These are phyloP conservation scores for Gracilaria vermiculophylla DNA, from an alignment of 23 red algal species.

Conservation along the genomic window DNA sequence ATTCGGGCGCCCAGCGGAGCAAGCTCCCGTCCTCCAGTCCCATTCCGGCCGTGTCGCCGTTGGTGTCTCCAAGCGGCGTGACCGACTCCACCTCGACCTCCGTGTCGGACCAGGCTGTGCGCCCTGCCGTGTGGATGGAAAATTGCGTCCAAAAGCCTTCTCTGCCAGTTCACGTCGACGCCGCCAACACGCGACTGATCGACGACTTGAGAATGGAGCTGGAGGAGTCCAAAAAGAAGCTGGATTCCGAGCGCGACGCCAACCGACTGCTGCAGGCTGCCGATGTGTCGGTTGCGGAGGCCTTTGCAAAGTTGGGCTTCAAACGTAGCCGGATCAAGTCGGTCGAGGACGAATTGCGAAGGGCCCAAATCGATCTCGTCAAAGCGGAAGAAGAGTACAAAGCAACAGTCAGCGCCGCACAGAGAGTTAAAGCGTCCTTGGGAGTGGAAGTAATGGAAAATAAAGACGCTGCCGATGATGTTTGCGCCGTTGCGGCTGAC, in stretches of 20 bases:
- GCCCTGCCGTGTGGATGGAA: neutral
- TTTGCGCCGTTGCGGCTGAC: neutral
- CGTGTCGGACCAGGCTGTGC: neutral
- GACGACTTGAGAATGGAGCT: slow-evolving; percentile 39
- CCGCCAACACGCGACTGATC: slow-evolving; percentile 15
- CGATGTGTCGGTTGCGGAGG: slow-evolving; percentile 31
- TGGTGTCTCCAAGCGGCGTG: neutral
- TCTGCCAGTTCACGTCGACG: neutral
- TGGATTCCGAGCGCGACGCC: slow-evolving; percentile 17
- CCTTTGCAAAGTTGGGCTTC: slow-evolving; percentile 42
- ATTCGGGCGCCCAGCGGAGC: neutral
- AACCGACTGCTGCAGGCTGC: slow-evolving; percentile 29
- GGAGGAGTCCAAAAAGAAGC: slow-evolving; percentile 24
- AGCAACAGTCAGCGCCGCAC: slow-evolving; percentile 3
- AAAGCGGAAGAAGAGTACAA: slow-evolving; percentile 30
- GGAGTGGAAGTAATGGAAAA: neutral
- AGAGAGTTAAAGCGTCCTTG: slow-evolving; percentile 26
- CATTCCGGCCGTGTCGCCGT: neutral
- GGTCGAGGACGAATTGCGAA: slow-evolving; percentile 18
- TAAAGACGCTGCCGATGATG: neutral
- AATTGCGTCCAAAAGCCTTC: neutral
- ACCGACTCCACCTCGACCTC: slow-evolving; percentile 16
- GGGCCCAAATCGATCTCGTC: slow-evolving; percentile 26
- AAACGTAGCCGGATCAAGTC: slow-evolving; percentile 5
- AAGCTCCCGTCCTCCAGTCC: neutral